Percentiles rank a stretch among this genome's conserved stretches.
These are phyloP conservation scores for Pholiota conissans DNA, from an alignment of 768 basidiomycete genomes.

Conservation along the genomic window DNA sequence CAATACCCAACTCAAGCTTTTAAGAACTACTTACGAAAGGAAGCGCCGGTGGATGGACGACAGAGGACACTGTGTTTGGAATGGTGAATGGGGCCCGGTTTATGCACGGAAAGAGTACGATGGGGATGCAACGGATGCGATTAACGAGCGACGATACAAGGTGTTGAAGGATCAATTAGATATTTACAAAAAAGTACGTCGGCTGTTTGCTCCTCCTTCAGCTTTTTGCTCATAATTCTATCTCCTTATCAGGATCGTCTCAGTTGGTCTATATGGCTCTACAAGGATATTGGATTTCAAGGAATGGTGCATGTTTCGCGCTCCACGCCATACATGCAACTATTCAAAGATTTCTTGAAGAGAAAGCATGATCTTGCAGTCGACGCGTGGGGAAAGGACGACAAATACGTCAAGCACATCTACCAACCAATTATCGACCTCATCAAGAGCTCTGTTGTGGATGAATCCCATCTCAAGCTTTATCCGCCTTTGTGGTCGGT, in stretches of 20 bases:
- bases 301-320: slow-evolving; percentile 76
- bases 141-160: slow-evolving; percentile 62
- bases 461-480: slow-evolving; percentile 44
- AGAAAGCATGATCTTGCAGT: slow-evolving; percentile 76
- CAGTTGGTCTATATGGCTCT: slow-evolving; percentile 86
- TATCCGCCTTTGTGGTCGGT: slow-evolving; percentile 69
- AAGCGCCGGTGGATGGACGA: slow-evolving; percentile 79
- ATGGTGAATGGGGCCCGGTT: slow-evolving; percentile 85
- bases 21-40: slow-evolving; percentile 60
- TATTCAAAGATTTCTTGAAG: slow-evolving; percentile 64
- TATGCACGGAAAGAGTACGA: slow-evolving; percentile 65
- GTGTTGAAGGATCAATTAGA: slow-evolving; percentile 73
- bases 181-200: slow-evolving; percentile 62
- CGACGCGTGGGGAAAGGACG: slow-evolving; percentile 80
- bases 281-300: slow-evolving; percentile 82
- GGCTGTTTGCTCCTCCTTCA: not conserved
- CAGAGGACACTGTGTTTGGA: slow-evolving; percentile 67
- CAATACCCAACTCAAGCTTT: slow-evolving; percentile 48
- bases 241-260: slow-evolving; percentile 45
- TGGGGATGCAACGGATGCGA: slow-evolving; percentile 61
- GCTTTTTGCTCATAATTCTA: not conserved
- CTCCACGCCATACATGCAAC: slow-evolving; percentile 68
- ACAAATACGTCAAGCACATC: slow-evolving; percentile 50
- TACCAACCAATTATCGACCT: slow-evolving; percentile 69
- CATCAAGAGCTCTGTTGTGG: slow-evolving; percentile 51